These are phyloP conservation scores for slime mould (Dictyostelium discoideum) DNA, from an alignment of 78 protist genomes.

Conservation along the genomic window dicty_2.7 NC_007088.5:5326501-5327000, in stretches of 20 bases:
- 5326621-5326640: conserved; percentile 28
- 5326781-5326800: conserved; percentile 73
- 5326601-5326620: conserved; percentile 47
- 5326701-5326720: conserved; percentile 6
- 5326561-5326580: conserved; percentile 74
- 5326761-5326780: conserved; percentile 53
- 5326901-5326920: conserved; percentile 28
- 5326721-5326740: conserved; percentile 12
- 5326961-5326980: conserved; percentile 50
- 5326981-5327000: conserved; percentile 22
- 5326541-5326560: conserved; percentile 83
- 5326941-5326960: neutral
- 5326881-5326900: neutral
- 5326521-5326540: conserved; percentile 82
- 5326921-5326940: conserved; percentile 39
- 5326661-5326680: conserved; percentile 55
- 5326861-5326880: neutral
- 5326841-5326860: conserved; percentile 55
- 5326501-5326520: conserved; percentile 66
- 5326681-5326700: conserved; percentile 13
- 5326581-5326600: conserved; percentile 85
- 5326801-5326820: conserved; percentile 81
- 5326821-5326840: conserved; percentile 74
- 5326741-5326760: conserved; percentile 14
- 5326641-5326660: conserved; percentile 72